phyloP scores from a whole-genome alignment of 768 basidiomycete species.

The Mycena galericulata region DNA sequence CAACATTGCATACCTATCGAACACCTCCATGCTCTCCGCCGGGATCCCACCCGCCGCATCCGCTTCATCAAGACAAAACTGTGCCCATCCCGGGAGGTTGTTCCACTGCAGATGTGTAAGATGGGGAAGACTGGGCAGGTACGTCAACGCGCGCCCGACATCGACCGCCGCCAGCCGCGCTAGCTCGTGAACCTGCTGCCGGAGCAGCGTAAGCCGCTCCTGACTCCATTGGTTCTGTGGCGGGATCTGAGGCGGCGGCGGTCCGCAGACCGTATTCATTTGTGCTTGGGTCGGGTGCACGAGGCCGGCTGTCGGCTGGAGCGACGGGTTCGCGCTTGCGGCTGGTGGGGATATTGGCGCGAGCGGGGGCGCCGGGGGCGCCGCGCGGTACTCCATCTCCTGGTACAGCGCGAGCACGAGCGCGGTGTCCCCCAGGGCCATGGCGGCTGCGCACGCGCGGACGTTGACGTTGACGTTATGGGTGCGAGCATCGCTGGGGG shows the following conservation, averaged over 20 bases:
- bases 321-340: background rate
- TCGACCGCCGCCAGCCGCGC: background rate
- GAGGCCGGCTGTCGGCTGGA: no score
- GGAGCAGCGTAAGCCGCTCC: background rate
- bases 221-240: background rate
- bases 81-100: background rate
- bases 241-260: background rate
- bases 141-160: background rate
- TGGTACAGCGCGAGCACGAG: background rate
- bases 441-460: background rate
- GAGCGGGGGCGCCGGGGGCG: background rate
- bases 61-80: background rate
- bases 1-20: background rate
- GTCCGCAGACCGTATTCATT: background rate
- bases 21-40: background rate
- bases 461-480: background rate
- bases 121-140: background rate
- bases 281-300: background rate
- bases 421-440: background rate
- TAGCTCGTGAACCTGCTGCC: background rate
- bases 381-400: background rate
- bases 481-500: background rate
- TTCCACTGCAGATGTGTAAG: background rate
- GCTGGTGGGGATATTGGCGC: background rate
- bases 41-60: background rate